Base-by-base conservation (phyloP, 495 filamentous ascomycete genomes). In the Hyaloscypha finlandica region DNA sequence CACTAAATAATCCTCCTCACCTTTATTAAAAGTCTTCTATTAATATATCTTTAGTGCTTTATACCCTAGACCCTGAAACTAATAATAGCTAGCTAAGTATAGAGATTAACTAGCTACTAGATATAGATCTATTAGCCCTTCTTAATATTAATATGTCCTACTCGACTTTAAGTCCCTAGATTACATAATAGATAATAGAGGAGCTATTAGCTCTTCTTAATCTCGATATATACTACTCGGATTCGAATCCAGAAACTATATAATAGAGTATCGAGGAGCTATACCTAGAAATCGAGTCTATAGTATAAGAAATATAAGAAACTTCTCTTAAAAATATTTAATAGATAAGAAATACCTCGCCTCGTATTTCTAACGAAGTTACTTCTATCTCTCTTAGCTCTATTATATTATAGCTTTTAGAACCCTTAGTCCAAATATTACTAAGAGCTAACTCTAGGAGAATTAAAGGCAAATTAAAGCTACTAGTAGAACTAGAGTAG, bases 21-120 rank as follows among this genome's bases (percentile, higher is more conserved):
- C 25, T 56, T 56, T 8, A 56, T 56, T 25, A 8, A 56, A 8
- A 8, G 8, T 56, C 53, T 29, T 56, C 19, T 8, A 25, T 56
- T 29, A 56, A 56, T 20, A 56, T 56, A 29, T n/a, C n/a, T n/a
- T n/a, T n/a, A n/a, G n/a, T n/a, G n/a, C n/a, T n/a, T n/a, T n/a
- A n/a, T n/a, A 56, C 9, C 22, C 53, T 20, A 56, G 53, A 16
- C 9, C 53, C 25, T 11, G 9, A 56, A 8, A 56, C 53, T 20
- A 11, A 56, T 8, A 20, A 56, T 20, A 56, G 53, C 12, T 20
- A 8, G 25, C 53, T n/a, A 29, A 56, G 53, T 20, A 29, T 16
- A 56, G 53, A 56, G 12, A 56, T 25, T 29, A 56, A 56, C 53
- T n/a, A 56, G 53, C 53, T n/a, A 29, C 20, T 29, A 56, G 53